Conservation (phyloP, 148 eudicot species). For the Chenopodium album region DNA sequence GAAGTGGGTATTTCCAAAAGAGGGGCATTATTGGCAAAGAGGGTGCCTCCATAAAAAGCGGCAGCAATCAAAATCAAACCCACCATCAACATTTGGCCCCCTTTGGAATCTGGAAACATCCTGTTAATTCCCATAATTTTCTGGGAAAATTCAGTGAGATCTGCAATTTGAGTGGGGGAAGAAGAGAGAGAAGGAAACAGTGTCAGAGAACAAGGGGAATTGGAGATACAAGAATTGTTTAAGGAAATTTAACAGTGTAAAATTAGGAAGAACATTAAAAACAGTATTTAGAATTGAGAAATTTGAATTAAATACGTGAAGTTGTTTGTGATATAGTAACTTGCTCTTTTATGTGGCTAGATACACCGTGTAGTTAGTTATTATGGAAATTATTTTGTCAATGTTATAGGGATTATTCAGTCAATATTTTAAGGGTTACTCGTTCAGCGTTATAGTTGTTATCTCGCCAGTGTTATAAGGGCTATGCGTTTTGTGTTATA, state of each 20-base stretch:
- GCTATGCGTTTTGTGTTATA: no score
- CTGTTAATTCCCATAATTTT: conserved; percentile 16
- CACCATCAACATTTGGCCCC: conserved; percentile 49
- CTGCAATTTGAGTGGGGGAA: neutral
- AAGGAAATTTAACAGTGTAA: neutral
- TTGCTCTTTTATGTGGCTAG: no score
- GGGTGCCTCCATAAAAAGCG: conserved; percentile 79
- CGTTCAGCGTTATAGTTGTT: no score
- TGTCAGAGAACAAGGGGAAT: neutral
- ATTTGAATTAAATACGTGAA: no score
- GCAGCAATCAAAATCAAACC: conserved; percentile 61
- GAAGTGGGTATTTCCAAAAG: conserved; percentile 30
- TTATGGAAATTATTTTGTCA: no score
- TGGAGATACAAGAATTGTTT: neutral
- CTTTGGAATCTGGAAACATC: conserved; percentile 45
- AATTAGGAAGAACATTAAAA: neutral
- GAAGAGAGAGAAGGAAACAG: neutral
- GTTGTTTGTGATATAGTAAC: no score
- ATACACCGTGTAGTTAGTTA: no score
- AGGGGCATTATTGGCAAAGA: conserved; percentile 48
- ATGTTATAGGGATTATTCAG: no score
- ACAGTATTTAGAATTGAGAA: no score
- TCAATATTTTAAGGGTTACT: no score
- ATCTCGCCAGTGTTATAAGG: no score
- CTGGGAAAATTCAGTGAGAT: neutral